Base-by-base conservation (phyloP, 2,329 filamentous ascomycete species). In the Zasmidium cellare region DNA sequence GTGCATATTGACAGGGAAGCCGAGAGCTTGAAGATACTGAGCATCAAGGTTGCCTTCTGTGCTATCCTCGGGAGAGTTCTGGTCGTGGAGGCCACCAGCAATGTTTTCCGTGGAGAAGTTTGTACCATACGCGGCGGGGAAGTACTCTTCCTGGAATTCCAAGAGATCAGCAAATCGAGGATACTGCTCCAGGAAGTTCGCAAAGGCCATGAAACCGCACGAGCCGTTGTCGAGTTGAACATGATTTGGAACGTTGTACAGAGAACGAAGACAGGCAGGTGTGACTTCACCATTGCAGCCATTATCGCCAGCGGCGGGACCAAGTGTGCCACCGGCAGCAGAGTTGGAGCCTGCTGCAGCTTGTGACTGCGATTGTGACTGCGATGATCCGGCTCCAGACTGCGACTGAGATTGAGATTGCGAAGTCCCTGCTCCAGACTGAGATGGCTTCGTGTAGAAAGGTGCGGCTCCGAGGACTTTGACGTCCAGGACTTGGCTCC, bases 11-110 rank as follows among this genome's bases (percentile, higher is more conserved):
- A 83, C 76, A 2, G 81, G 80, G 60, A 79, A 78, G 62, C 80
- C 81, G 53, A 86, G 75, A 6, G 80, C 78, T 5, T 85, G 68
- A 14, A 86, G 78, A 58, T 86, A 86, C 65, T 89, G 84, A 3
- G 84, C 76, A 66, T 89, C 85, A 14, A 88, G 75, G 60, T 85
- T 87, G 23, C 84, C 86, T 72, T 89, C 86, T 7, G 68, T 68
- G 58, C 76, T 80, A 64, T 77, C 72, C 25, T 65, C 66, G 3
- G 64, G 46, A 1, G 74, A 67, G 20, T 75, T 71, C 55, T 81
- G 76, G 24, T 77, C 79, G 73, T 59, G 77, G 1, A 78, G 62
- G 1, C 84, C 85, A 9, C 79, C 79, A 56, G 84, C 83, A 55
- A 88, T 80, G 2, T 78, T 76, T 16, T 79, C 75, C 1, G 81